Evolutionary conservation across 257 asterid species (phyloP).

Genomic region (Gentiana straminea): DNA sequence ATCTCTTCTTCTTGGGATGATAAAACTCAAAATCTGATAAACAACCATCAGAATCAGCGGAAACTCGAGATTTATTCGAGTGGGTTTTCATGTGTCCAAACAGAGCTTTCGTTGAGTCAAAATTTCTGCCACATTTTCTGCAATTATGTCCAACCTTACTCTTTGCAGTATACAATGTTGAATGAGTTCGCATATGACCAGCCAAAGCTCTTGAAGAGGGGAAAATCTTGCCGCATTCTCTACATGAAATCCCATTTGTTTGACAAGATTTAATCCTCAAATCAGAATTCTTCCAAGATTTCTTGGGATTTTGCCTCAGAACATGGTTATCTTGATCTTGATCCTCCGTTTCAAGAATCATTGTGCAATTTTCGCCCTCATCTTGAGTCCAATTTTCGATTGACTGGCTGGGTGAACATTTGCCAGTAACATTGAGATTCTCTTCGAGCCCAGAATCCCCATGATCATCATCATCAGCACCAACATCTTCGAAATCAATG

Average conservation of each 20-base stretch:
- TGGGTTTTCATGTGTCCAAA: slow-evolving; percentile 89
- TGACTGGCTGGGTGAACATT: slow-evolving; percentile 21
- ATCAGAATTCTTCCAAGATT: slow-evolving; percentile 59
- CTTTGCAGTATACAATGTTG: slow-evolving; percentile 18
- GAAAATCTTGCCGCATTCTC: slow-evolving; percentile 55
- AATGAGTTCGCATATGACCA: slow-evolving; percentile 75
- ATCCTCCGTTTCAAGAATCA: slow-evolving; percentile 16
- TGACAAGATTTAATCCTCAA: slow-evolving; percentile 13
- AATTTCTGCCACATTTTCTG: slow-evolving; percentile 52
- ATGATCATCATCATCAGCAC: slow-evolving; percentile 12
- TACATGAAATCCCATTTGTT: slow-evolving; percentile 23
- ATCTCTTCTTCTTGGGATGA: slow-evolving; percentile 55
- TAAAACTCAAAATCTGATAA: slow-evolving; percentile 33
- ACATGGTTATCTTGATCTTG: slow-evolving; percentile 39
- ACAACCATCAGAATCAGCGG: slow-evolving; percentile 23
- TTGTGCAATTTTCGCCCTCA: not conserved
- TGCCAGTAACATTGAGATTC: slow-evolving; percentile 4
- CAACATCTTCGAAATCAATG: slow-evolving; percentile 12
- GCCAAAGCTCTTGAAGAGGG: slow-evolving; percentile 56
- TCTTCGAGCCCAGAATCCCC: slow-evolving; percentile 6
- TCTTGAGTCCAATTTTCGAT: slow-evolving; percentile 11
- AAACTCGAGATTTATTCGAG: slow-evolving; percentile 38
- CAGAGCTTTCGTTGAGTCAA: slow-evolving; percentile 61
- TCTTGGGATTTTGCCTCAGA: slow-evolving; percentile 63
- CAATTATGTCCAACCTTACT: slow-evolving; percentile 29